Conservation (phyloP, 371 early-diverging fungal species). For the Saksenaea vasiformis region DNA sequence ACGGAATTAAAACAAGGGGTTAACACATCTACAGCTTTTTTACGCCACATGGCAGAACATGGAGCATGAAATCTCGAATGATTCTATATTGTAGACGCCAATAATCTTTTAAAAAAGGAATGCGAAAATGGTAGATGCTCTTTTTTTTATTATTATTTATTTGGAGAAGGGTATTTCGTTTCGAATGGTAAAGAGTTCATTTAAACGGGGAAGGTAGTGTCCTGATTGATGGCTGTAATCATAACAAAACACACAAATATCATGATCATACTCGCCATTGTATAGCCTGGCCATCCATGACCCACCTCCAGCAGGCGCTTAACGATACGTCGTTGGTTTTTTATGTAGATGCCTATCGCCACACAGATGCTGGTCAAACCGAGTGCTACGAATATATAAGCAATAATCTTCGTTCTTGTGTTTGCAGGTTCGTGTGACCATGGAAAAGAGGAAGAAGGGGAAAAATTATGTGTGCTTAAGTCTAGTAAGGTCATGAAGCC, state of each 20-base stretch:
- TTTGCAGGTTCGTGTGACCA: conserved; percentile 32
- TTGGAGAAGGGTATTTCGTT: too few species aligned
- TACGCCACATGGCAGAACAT: too few species aligned
- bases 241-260: conserved; percentile 43
- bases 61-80: too few species aligned
- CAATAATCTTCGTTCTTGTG: conserved; percentile 23
- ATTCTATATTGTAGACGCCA: too few species aligned
- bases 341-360: conserved; percentile 35
- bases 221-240: conserved; percentile 26
- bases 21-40: too few species aligned
- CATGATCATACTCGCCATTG: conserved; percentile 34
- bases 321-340: conserved; percentile 37
- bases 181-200: too few species aligned
- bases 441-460: conserved; percentile 40
- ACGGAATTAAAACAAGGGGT: too few species aligned
- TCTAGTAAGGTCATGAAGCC: conserved; percentile 46
- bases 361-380: conserved; percentile 35
- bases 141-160: too few species aligned
- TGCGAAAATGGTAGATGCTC: too few species aligned
- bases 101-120: too few species aligned
- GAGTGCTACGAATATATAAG: conserved; percentile 38
- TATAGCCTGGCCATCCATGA: conserved; percentile 43
- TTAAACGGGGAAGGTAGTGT: too few species aligned
- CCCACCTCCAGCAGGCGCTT: conserved; percentile 35
- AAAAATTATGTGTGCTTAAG: conserved; percentile 36